A percentile compares a stretch with the other conserved stretches of the same genome.
phyloP scores from a whole-genome alignment of 208 protist genomes.

The Acanthamoeba triangularis region DNA sequence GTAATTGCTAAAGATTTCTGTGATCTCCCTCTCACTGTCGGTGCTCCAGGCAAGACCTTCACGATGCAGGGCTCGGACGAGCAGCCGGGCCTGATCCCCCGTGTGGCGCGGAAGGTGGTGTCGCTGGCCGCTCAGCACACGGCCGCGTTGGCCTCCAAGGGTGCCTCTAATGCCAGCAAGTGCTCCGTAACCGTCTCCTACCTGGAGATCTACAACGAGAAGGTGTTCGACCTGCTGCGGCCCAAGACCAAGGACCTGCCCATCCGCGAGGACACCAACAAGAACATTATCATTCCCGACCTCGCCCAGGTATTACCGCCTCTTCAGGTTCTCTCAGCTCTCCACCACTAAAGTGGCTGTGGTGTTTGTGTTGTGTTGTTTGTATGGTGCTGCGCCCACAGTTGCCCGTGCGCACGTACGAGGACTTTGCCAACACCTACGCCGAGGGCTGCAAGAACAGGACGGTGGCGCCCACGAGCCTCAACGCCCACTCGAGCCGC shows the following conservation, averaged over 20 bases:
- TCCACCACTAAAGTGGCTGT: too few relatives aligned
- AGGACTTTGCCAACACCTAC: too few relatives aligned
- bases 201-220: conserved; percentile 95
- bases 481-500: conserved; percentile 90
- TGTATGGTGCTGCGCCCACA: too few relatives aligned
- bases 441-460: conserved; percentile 88
- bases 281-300: conserved; percentile 76
- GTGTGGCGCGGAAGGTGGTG: conserved; percentile 66
- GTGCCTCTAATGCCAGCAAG: conserved; percentile 89
- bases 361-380: not conserved
- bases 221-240: conserved; percentile 90
- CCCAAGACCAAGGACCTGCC: conserved; percentile 11
- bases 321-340: too few relatives aligned
- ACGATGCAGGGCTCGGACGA: conserved; percentile 80
- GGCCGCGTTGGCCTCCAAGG: conserved; percentile 75
- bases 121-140: not conserved
- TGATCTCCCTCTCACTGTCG: too few relatives aligned
- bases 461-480: conserved; percentile 91
- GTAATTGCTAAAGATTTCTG: too few relatives aligned
- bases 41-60: conserved; percentile 20
- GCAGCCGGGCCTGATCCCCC: conserved; percentile 75
- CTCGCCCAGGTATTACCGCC: conserved; percentile 46
- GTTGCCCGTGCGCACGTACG: too few relatives aligned
- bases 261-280: conserved; percentile 76
- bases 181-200: conserved; percentile 89